Base-by-base conservation (phyloP, 2,329 filamentous ascomycete genomes). In the Colletotrichum sp. region DNA sequence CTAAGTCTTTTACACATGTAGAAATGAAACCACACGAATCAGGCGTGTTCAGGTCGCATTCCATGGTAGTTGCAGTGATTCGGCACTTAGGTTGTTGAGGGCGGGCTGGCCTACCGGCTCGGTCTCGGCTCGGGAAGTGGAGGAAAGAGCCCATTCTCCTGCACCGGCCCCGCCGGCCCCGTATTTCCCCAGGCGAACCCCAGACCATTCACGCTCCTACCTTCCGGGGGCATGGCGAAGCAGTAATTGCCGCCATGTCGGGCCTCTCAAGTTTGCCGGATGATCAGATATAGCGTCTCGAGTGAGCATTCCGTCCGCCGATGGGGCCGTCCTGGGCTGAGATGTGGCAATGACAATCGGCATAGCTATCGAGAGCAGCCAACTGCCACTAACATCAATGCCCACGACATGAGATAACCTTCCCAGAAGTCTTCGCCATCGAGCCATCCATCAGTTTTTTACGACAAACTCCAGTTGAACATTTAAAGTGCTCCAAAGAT, bases 71-170 rank as follows among this genome's bases (percentile, higher is more conserved):
- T 66, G 36, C n/a, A 9, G 24, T 16, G 24, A 38, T 21, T 30
- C 26, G 43, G 48, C 48, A 26, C 30, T 16, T 26, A 8, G 5
- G 10, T 58, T 30, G 66, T 12, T 30, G 32, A 52, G 43, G 32
- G 48, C 38, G 21, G 32, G 32, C 58, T 43, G 24, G 16, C 28
- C 26, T 21, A 30, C 30, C 69, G 73, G 69, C 55, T 67, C 63
- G n/a, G 26, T 21, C 48, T 67, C 69, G 69, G 73, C 13, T 72
- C 73, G 73, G 73, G 32, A 75, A 67, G 73, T 75, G 73, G 73
- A 26, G 55, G 69, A 5, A n/a, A 6, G 9, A 13, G 3, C 18
- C 30, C 8, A 8, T 18, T 24, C 16, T 24, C 13, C 26, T 10
- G 15, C 7, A 5, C 5, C 73, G 69, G 69, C 73, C 73, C 73